These are phyloP conservation scores for Cytospora leucostoma DNA, from an alignment of 2,329 filamentous ascomycete genomes.

Conservation along the genomic window DNA sequence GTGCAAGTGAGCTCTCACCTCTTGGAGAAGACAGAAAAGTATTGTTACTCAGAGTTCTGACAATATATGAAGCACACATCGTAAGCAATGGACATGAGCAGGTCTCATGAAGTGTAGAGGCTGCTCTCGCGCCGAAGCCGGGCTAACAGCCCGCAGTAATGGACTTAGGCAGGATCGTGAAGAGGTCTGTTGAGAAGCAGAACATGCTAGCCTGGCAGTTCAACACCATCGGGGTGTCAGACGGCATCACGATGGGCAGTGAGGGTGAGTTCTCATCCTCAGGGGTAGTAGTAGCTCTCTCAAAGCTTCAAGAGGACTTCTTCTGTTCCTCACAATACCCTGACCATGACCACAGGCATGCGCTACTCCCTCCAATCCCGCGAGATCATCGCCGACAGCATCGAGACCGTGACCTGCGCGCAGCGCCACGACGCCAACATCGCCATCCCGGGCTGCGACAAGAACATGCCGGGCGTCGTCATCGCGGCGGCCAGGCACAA, in stretches of 20 bases:
- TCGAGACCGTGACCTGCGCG: slow-evolving; percentile 89
- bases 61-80: slow-evolving; percentile 48
- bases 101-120: background rate
- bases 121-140: background rate
- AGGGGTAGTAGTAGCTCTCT: background rate
- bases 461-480: slow-evolving; percentile 93
- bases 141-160: slow-evolving; percentile 57
- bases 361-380: slow-evolving; percentile 87
- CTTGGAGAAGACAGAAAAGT: background rate
- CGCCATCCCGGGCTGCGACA: slow-evolving; percentile 90
- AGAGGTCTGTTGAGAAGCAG: slow-evolving; percentile 75
- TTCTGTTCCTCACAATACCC: background rate
- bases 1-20: slow-evolving; percentile 70
- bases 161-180: slow-evolving; percentile 85
- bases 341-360: slow-evolving; percentile 65
- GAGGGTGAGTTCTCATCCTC: slow-evolving; percentile 61
- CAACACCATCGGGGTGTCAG: slow-evolving; percentile 85
- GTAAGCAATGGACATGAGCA: slow-evolving; percentile 35
- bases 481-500: slow-evolving; percentile 93
- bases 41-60: slow-evolving; percentile 24
- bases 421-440: slow-evolving; percentile 94
- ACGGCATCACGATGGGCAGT: slow-evolving; percentile 93
- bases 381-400: slow-evolving; percentile 91
- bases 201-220: slow-evolving; percentile 95
- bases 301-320: background rate